Conservation (phyloP, 108 stramenopile species). For the Cyclotella baltica region DNA sequence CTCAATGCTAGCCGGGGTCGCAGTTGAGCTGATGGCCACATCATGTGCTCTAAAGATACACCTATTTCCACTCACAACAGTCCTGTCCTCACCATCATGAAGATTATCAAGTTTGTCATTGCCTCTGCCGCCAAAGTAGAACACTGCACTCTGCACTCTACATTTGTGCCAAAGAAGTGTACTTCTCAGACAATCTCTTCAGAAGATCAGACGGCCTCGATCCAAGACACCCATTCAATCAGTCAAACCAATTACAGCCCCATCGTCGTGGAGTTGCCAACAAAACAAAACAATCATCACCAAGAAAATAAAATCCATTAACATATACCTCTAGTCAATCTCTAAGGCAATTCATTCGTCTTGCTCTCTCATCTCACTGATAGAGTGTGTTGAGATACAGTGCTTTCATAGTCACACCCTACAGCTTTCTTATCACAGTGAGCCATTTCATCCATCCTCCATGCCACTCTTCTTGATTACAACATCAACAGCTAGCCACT, state of each 20-base stretch:
- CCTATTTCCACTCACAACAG: not conserved
- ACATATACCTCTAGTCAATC: not conserved
- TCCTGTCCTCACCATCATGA: not conserved
- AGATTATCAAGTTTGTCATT: not conserved
- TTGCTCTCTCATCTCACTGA: not conserved
- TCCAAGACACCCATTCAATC: not conserved
- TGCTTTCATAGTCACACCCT: no score
- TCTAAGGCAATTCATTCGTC: not conserved
- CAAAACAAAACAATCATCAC: not conserved
- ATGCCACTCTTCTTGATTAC: no score
- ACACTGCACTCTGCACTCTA: no score
- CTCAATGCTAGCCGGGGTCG: slow-evolving; percentile 44
- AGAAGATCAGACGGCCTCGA: not conserved
- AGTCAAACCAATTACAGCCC: not conserved
- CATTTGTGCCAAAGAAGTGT: slow-evolving; percentile 3
- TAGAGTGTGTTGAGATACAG: not conserved
- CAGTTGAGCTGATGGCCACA: slow-evolving; percentile 44
- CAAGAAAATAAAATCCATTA: no score
- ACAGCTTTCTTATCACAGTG: no score
- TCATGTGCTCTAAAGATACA: not conserved
- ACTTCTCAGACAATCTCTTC: not conserved
- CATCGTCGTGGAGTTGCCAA: no score
- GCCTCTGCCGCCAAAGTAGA: not conserved
- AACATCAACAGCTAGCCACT: no score
- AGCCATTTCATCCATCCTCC: no score